Evolutionary conservation across 164 flowering plant species (phyloP), one percentile per base, ranked within the genome.

Genomic region (Sedum album): DNA sequence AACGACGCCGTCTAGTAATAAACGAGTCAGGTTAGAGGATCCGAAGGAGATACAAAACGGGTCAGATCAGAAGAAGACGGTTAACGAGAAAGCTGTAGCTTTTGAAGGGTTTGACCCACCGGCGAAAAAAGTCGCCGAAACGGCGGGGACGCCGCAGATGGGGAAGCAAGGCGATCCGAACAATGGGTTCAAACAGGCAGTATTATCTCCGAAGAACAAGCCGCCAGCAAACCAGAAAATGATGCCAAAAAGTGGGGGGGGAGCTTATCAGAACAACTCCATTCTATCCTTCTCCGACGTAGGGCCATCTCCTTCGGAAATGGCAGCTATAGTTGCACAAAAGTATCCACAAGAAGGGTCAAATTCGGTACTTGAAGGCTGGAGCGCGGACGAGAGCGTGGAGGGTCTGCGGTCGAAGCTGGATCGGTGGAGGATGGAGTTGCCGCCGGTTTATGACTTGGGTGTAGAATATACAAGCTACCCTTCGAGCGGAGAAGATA

Each of bases 221-320:
- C 44, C 44, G n/a, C 39, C 28, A 5, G 17, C 25, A 5, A 64
- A 64, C 28, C 66, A 33, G 28, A 35, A 64, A 64, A 31, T 17
- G 38, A 60, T 39, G 7, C 28, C 57, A 0, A 30, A 42, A 30
- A 35, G 46, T 17, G 41, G 31, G 67, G 13, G 23, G 70, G 25
- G 31, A 75, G 62, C 71, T 80, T 13, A 82, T 65, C 31, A 80
- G 82, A 0, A 88, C 81, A 36, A 23, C 28, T 64, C 66, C 26
- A 64, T 64, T 33, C 17, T 64, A 18, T 64, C 66, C 21, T 5
- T 64, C 25, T 64, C 66, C 1, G 66, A 64, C 46, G 70, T 87
- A 64, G 91, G 89, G 1, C 91, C 88, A 4, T 84, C 89, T 8
- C 80, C 89, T 28, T 87, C 89, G 6, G 86, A 83, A 71, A 84